Base-by-base conservation (phyloP, 2,329 filamentous ascomycete genomes). In the Fusarium goolgardi region DNA sequence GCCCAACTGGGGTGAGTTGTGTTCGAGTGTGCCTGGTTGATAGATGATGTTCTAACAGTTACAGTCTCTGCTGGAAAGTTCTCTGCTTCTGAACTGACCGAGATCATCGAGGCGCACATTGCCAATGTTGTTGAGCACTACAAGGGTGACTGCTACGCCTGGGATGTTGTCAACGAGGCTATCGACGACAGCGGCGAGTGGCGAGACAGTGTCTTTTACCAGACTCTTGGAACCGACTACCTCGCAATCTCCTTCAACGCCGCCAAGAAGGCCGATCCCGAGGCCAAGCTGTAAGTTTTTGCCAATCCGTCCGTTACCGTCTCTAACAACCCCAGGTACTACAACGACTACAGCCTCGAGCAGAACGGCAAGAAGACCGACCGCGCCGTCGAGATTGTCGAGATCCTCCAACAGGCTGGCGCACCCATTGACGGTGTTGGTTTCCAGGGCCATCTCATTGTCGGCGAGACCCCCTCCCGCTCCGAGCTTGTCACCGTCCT, bases 141-240 rank as follows among this genome's bases (percentile, higher is more conserved):
- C 79, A 84, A 84, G 75, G 84, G 86, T 56, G 81, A 85, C 69
- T 89, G 88, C 76, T 86, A 86, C 74, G 82, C 84, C 31, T 91
- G 88, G 88, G 88, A 91, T 57, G 88, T 91, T 0, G 83, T 90
- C 25, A 91, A 91, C 75, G 88, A 91, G 79, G 85, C 83, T 6
- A 81, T 88, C 40, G 82, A 84, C 59, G 88, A 90, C 21, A 83
- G 85, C 67, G 86, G 86, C 16, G 82, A 80, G 10, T 86, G 81
- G 77, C 81, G 86, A 57, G 71, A 80, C 59, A 81, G 77, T 56
- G 81, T 88, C 63, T 90, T 88, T 77, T 83, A 84, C 75, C 75
- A 81, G 31, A 82, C 82, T 32, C 82, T 90, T 20, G 86, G 87
- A 23, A 82, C 83, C 13, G 80, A 82, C 41, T 91, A 85, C 77